A percentile compares a stretch with the other conserved stretches of the same genome.
Conservation (phyloP, 202 grass and related monocot genomes). For the Cymbopogon flexuosus region DNA sequence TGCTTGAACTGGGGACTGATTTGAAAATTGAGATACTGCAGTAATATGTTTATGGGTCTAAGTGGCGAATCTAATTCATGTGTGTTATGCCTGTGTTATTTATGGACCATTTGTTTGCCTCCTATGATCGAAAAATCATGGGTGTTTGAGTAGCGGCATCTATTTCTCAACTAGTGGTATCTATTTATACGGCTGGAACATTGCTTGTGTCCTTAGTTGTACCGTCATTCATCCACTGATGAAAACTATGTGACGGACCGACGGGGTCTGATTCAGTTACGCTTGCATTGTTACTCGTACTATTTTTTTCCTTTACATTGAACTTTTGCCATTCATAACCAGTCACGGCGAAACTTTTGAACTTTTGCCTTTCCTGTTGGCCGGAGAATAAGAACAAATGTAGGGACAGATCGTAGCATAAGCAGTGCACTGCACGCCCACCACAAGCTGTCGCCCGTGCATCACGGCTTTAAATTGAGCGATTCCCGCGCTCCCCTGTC, state of each 20-base stretch:
- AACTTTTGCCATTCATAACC: too few relatives aligned
- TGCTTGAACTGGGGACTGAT: background rate
- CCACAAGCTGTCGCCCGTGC: too few relatives aligned
- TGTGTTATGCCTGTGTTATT: too few relatives aligned
- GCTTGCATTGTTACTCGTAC: background rate
- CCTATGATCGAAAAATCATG: background rate
- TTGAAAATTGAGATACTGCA: background rate
- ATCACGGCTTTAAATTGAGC: too few relatives aligned
- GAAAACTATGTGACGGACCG: background rate
- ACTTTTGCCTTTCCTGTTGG: too few relatives aligned
- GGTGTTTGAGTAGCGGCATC: background rate
- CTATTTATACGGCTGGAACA: background rate
- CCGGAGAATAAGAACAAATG: too few relatives aligned
- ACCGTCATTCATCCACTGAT: background rate
- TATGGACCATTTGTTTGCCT: background rate
- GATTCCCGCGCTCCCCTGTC: too few relatives aligned
- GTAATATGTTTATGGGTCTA: background rate
- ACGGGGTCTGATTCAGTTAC: background rate
- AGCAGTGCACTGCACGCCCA: too few relatives aligned
- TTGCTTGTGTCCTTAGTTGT: background rate
- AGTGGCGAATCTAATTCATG: background rate
- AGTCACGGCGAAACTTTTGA: too few relatives aligned
- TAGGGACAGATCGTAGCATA: too few relatives aligned
- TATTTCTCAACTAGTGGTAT: background rate
- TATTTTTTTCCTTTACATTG: too few relatives aligned